These are phyloP conservation scores for Aspergillus sp. DNA, from an alignment of 2,329 filamentous ascomycete genomes.

Conservation along the genomic window DNA sequence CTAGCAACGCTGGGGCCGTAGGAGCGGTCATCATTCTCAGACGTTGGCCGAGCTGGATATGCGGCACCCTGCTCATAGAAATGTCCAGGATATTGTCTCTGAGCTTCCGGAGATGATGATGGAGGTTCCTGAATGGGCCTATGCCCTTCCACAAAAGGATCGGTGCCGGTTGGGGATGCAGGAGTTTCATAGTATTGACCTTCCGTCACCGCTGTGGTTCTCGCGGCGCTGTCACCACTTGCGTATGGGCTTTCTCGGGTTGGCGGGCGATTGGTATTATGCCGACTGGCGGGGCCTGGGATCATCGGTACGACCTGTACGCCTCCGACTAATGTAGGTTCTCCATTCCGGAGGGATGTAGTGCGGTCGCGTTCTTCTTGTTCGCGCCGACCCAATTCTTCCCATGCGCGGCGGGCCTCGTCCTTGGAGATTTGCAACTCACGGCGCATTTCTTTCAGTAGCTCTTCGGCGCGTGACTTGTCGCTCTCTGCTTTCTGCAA, in stretches of 20 bases:
- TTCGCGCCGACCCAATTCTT: conserved; percentile 89
- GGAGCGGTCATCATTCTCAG: conserved; percentile 48
- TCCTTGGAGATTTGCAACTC: conserved; percentile 95
- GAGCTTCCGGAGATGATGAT: conserved; percentile 35
- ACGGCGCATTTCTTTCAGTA: conserved; percentile 85
- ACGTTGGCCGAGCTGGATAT: conserved; percentile 43
- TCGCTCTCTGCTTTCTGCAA: conserved; percentile 69
- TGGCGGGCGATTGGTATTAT: conserved; percentile 50
- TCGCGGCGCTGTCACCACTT: conserved; percentile 35
- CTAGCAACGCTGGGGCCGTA: conserved; percentile 52
- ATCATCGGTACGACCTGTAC: conserved; percentile 95
- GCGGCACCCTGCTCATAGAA: conserved; percentile 44
- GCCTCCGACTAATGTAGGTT: conserved; percentile 85
- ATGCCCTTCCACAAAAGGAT: conserved; percentile 61
- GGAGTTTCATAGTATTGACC: conserved; percentile 54
- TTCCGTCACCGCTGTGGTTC: conserved; percentile 31
- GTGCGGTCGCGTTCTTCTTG: conserved; percentile 90
- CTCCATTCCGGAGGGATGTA: conserved; percentile 79
- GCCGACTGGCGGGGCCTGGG: conserved; percentile 64
- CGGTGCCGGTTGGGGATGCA: conserved; percentile 59
- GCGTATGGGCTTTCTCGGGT: conserved; percentile 49
- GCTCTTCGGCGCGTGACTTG: conserved; percentile 69
- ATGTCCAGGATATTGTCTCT: conserved; percentile 32
- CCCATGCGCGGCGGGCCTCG: conserved; percentile 93
- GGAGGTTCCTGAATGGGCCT: conserved; percentile 26